Conservation (phyloP, 345 rosid genomes). For the Eucalyptus cloeziana region DNA sequence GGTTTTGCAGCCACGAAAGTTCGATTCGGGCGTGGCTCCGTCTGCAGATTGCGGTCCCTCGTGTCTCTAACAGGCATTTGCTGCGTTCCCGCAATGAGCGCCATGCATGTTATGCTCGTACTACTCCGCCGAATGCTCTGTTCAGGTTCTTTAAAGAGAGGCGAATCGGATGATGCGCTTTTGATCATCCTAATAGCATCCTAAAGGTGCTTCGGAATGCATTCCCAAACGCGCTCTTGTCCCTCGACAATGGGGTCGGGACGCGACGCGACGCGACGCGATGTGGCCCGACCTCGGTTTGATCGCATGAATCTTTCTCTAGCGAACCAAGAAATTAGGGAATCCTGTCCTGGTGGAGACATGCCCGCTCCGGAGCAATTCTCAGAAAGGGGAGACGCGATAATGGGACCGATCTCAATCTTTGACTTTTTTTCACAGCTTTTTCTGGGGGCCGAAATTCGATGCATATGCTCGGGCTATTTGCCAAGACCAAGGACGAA, state of each 20-base stretch:
- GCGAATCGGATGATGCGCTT: background rate
- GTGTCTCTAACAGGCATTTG: background rate
- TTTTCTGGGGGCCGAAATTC: background rate
- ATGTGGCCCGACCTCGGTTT: background rate
- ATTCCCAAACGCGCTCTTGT: background rate
- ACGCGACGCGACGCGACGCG: background rate
- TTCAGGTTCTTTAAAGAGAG: background rate
- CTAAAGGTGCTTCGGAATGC: background rate
- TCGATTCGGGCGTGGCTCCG: background rate
- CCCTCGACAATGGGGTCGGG: background rate
- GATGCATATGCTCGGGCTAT: background rate
- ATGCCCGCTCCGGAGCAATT: background rate
- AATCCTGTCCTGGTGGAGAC: background rate
- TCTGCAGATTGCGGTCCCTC: background rate
- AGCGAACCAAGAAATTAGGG: background rate
- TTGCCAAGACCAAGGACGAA: background rate
- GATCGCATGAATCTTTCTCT: background rate
- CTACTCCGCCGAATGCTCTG: background rate
- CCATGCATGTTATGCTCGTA: background rate
- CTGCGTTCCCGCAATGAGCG: background rate
- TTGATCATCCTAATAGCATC: background rate
- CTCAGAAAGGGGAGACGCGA: background rate
- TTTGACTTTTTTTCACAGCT: background rate
- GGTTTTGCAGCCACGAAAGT: background rate
- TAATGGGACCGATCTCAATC: background rate